Evolutionary conservation across 768 basidiomycete genomes (phyloP).

Genomic region (Pholiota conissans): DNA sequence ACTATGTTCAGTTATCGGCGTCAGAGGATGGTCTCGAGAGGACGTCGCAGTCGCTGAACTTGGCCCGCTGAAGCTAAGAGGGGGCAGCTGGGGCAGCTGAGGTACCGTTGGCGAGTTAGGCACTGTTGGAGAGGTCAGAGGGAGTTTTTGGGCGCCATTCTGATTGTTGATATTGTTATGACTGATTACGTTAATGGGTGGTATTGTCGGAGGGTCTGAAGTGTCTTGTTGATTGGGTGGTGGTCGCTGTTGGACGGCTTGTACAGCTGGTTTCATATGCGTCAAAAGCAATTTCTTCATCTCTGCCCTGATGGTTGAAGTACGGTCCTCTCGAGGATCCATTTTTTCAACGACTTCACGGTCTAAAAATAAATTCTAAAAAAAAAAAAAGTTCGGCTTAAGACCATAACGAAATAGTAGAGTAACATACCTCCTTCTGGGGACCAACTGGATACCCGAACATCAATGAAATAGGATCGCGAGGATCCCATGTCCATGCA

Average conservation of each 20-base stretch:
- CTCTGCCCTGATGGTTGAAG: constrained; percentile 63
- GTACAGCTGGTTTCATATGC: constrained; percentile 52
- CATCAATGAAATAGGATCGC: constrained; percentile 81
- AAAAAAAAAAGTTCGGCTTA: constrained; percentile 2
- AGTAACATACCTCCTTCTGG: constrained; percentile 68
- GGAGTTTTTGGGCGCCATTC: constrained; percentile 6
- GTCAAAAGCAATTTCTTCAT: constrained; percentile 63
- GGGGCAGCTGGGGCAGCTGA: constrained; percentile 53
- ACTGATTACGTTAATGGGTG: constrained; percentile 30
- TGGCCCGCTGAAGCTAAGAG: constrained; percentile 45
- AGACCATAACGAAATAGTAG: background rate
- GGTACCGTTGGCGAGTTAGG: constrained; percentile 19
- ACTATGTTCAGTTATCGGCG: constrained; percentile 67
- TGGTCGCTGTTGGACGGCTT: constrained; percentile 20
- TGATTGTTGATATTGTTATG: constrained; percentile 14
- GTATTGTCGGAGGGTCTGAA: constrained; percentile 35
- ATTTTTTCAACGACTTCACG: constrained; percentile 78
- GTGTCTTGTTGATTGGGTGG: constrained; percentile 11
- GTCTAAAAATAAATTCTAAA: constrained; percentile 82
- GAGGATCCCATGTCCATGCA: constrained; percentile 87
- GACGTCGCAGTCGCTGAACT: constrained; percentile 6
- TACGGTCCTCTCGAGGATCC: constrained; percentile 77
- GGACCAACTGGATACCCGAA: constrained; percentile 93
- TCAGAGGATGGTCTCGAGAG: constrained; percentile 37
- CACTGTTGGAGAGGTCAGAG: constrained; percentile 5